Evolutionary conservation across 352 stramenopile species (phyloP).

Genomic region (Phytophthora meadii): DNA sequence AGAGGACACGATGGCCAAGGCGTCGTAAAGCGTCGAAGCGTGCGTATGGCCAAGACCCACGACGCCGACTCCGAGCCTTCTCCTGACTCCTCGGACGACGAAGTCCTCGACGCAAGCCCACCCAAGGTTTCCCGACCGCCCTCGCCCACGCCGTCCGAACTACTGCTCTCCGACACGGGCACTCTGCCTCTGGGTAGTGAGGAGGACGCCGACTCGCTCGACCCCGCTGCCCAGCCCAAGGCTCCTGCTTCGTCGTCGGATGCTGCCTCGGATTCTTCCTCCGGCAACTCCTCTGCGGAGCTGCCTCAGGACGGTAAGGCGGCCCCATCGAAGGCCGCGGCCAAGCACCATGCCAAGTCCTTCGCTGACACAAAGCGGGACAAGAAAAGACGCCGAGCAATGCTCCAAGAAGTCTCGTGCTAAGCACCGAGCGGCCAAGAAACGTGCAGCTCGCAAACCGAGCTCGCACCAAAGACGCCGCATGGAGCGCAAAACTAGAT

Average conservation of each 20-base stretch:
- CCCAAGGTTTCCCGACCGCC: neutral
- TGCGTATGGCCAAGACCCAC: neutral
- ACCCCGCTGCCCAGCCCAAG: neutral
- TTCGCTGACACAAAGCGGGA: slow-evolving; percentile 4
- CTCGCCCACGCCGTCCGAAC: neutral
- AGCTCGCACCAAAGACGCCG: slow-evolving; percentile 6
- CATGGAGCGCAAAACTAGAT: slow-evolving; percentile 7
- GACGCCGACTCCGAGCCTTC: slow-evolving; percentile 1
- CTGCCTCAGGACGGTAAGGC: too few species aligned
- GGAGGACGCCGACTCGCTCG: too few species aligned
- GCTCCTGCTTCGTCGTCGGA: neutral
- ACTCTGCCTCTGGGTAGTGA: neutral
- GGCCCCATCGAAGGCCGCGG: neutral
- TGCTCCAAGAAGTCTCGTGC: slow-evolving; percentile 1
- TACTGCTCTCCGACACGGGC: neutral
- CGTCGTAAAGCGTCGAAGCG: too few species aligned
- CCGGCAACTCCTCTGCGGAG: slow-evolving; percentile 1
- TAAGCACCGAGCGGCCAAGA: slow-evolving; percentile 3
- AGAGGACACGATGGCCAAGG: too few species aligned
- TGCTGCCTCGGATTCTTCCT: neutral
- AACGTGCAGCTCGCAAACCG: slow-evolving; percentile 1
- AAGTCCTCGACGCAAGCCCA: neutral
- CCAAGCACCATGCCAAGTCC: neutral
- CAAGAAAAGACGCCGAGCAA: slow-evolving; percentile 10
- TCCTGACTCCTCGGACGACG: neutral